Evolutionary conservation across 2,329 filamentous ascomycete genomes (phyloP).

Genomic region (Uncinocarpus reesii): DNA sequence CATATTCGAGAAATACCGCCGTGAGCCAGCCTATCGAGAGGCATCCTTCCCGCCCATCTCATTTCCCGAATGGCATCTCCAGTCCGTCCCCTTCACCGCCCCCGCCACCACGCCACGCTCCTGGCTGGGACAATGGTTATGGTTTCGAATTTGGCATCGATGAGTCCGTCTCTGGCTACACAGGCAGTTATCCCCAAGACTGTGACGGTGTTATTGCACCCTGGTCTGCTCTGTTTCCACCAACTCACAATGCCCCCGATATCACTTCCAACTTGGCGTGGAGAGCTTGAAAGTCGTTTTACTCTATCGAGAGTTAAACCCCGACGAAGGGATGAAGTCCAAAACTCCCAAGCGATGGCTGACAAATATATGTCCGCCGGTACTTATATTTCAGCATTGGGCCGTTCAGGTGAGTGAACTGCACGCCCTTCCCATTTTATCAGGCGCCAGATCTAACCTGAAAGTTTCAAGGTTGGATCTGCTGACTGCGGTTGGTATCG

Average conservation of each 20-base stretch:
- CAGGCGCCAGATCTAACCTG: neutral
- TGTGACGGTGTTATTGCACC: neutral
- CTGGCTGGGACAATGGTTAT: neutral
- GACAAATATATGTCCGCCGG: neutral
- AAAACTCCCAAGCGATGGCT: neutral
- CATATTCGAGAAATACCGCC: neutral
- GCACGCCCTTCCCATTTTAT: neutral
- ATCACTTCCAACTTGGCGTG: neutral
- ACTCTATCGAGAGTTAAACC: neutral
- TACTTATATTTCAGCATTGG: conserved; percentile 4
- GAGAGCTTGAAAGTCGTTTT: neutral
- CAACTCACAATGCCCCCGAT: neutral
- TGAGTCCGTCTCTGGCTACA: neutral
- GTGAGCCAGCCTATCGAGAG: neutral
- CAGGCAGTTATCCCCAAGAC: neutral
- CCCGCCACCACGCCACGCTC: neutral
- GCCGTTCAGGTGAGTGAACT: neutral
- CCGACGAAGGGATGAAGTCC: neutral
- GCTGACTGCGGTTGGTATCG: neutral
- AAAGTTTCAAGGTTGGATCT: neutral
- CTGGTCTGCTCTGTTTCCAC: neutral
- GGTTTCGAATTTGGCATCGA: neutral
- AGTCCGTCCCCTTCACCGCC: neutral
- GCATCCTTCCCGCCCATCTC: neutral
- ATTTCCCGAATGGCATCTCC: neutral